These are phyloP conservation scores for Vigna trinervia DNA, from an alignment of 306 rosid genomes.

Conservation along the genomic window DNA sequence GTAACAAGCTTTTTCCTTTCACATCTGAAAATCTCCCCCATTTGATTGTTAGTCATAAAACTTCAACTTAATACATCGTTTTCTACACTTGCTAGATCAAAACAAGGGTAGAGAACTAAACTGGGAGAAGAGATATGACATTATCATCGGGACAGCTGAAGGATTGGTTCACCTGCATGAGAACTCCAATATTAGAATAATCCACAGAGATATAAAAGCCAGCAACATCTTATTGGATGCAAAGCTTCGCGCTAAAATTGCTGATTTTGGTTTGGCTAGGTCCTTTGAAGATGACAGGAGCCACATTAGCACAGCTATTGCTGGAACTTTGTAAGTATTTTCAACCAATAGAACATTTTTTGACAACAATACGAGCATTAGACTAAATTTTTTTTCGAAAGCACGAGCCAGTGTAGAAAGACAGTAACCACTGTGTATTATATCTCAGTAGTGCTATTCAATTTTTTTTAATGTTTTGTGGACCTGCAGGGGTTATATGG, in stretches of 20 bases:
- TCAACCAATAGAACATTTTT: not conserved
- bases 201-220: slow-evolving; percentile 84
- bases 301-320: slow-evolving; percentile 85
- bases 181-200: slow-evolving; percentile 64
- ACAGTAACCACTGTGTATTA: not conserved
- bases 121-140: slow-evolving; percentile 74
- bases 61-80: not conserved
- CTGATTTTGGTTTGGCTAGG: slow-evolving; percentile 89
- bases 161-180: slow-evolving; percentile 78
- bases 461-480: not conserved
- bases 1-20: slow-evolving; percentile 42
- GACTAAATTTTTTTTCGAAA: not conserved
- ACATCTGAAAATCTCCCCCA: not conserved
- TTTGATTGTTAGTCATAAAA: not conserved
- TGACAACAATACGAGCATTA: not conserved
- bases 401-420: not conserved
- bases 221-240: slow-evolving; percentile 77
- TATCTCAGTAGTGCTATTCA: not conserved
- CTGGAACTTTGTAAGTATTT: slow-evolving; percentile 73
- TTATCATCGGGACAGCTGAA: slow-evolving; percentile 75
- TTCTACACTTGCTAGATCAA: slow-evolving; percentile 49
- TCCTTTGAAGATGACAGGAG: slow-evolving; percentile 78
- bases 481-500: slow-evolving; percentile 74
- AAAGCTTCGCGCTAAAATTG: slow-evolving; percentile 72
- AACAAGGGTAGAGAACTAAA: slow-evolving; percentile 56